These are phyloP conservation scores for Gynandropsis gynandra DNA, from an alignment of 345 rosid genomes.

Conservation along the genomic window DNA sequence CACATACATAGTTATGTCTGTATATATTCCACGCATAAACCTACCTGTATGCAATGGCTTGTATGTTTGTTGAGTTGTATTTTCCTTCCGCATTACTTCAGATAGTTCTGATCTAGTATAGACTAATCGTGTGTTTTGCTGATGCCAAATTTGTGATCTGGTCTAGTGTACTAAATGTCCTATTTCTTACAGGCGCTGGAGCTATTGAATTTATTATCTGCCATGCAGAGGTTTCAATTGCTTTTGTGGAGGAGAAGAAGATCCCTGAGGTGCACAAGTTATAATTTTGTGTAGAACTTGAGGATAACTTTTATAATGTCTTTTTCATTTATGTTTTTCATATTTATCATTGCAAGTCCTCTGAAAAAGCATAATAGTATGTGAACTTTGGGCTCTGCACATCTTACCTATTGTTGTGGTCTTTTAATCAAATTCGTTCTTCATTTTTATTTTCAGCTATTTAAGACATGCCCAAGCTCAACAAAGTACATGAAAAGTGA, in stretches of 20 bases:
- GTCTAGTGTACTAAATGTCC: constrained; percentile 4
- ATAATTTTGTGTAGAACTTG: background rate
- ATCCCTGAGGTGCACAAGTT: constrained; percentile 48
- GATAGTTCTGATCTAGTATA: background rate
- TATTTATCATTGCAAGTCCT: no score
- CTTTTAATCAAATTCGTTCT: background rate
- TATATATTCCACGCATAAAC: background rate
- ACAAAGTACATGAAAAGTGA: constrained; percentile 55
- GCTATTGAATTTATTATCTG: constrained; percentile 68
- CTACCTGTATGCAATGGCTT: background rate
- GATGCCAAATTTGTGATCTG: background rate
- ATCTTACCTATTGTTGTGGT: background rate
- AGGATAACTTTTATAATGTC: background rate
- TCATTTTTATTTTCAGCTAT: constrained; percentile 36
- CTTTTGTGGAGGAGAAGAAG: constrained; percentile 73
- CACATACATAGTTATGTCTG: background rate
- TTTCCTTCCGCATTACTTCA: background rate
- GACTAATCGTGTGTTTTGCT: background rate
- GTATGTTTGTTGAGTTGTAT: background rate
- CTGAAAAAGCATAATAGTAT: no score
- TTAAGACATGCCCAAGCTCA: constrained; percentile 58
- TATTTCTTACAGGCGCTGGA: constrained; percentile 49
- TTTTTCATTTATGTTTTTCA: background rate
- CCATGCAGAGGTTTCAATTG: constrained; percentile 70
- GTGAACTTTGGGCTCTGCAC: background rate